These are phyloP conservation scores for Castanospermum australe DNA, from an alignment of 306 rosid species.

Conservation along the genomic window DNA sequence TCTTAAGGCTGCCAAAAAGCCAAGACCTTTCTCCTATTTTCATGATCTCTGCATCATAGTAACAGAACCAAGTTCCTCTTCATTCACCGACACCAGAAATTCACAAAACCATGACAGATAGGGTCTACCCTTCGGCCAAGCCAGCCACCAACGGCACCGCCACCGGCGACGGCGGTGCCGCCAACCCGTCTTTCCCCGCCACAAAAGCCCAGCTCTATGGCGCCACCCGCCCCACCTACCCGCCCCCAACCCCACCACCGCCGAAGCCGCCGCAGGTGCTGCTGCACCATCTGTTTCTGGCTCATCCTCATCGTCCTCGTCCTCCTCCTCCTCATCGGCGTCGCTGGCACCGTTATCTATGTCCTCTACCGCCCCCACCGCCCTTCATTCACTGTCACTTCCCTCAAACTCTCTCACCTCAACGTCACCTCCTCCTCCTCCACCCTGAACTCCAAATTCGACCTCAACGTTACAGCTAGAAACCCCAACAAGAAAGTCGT, in stretches of 20 bases:
- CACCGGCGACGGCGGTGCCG: background rate
- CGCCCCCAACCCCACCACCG: conserved; percentile 57
- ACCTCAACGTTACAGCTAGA: conserved; percentile 30
- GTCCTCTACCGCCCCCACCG: conserved; percentile 58
- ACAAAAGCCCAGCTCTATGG: conserved; percentile 68
- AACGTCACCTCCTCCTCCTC: conserved; percentile 14
- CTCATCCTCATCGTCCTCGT: conserved; percentile 46
- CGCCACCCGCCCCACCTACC: conserved; percentile 70
- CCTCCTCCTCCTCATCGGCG: conserved; percentile 52
- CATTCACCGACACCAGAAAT: background rate
- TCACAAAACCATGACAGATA: conserved; percentile 56
- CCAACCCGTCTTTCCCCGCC: conserved; percentile 51
- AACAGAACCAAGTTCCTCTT: background rate
- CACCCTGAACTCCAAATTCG: conserved; percentile 16
- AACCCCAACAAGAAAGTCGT: conserved; percentile 39
- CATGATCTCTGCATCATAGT: too few species aligned
- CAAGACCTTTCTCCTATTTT: too few species aligned
- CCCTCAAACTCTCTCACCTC: conserved; percentile 32
- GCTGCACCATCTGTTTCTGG: conserved; percentile 65
- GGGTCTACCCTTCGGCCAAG: conserved; percentile 64
- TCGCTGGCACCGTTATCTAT: conserved; percentile 52
- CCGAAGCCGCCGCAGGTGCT: conserved; percentile 56
- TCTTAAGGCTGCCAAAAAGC: background rate
- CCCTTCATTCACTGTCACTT: conserved; percentile 37
- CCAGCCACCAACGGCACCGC: conserved; percentile 29